Percentiles rank a stretch among this genome's conserved stretches.
Evolutionary conservation across 2,329 filamentous ascomycete genomes (phyloP).

Genomic region (Hyphodiscus sp.): DNA sequence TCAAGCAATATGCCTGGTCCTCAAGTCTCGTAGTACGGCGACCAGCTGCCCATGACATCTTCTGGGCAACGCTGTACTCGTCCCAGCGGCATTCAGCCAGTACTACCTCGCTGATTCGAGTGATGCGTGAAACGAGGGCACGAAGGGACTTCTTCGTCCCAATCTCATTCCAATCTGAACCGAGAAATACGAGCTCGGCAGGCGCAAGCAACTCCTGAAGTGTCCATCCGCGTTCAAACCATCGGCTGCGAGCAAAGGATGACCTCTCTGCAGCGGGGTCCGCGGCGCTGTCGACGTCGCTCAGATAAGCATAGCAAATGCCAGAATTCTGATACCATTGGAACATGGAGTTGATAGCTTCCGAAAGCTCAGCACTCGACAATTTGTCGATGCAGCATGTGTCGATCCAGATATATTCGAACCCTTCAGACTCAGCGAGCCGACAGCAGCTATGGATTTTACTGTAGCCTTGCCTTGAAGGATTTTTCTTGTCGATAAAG

Average conservation of each 20-base stretch:
- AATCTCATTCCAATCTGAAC: no score
- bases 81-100: constrained; percentile 15
- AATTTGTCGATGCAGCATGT: neutral
- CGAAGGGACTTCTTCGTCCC: neutral
- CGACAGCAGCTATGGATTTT: no score
- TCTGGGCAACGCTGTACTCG: constrained; percentile 25
- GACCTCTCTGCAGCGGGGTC: neutral
- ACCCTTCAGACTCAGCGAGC: no score
- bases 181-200: no score
- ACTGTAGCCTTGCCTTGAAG: constrained; percentile 1
- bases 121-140: neutral
- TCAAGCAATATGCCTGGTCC: constrained; percentile 31
- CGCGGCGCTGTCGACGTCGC: neutral
- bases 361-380: constrained; percentile 3
- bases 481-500: neutral
- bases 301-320: constrained; percentile 7
- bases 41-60: constrained; percentile 32
- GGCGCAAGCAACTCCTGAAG: neutral
- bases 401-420: no score
- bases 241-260: neutral
- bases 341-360: no score
- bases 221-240: neutral
- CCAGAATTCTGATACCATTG: constrained; percentile 3
- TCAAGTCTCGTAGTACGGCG: constrained; percentile 25
- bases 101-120: neutral